Percentiles rank a stretch among this genome's conserved stretches.
These are phyloP conservation scores for Yamadazyma scolyti DNA, from an alignment of 805 yeast genomes.

Conservation along the genomic window DNA sequence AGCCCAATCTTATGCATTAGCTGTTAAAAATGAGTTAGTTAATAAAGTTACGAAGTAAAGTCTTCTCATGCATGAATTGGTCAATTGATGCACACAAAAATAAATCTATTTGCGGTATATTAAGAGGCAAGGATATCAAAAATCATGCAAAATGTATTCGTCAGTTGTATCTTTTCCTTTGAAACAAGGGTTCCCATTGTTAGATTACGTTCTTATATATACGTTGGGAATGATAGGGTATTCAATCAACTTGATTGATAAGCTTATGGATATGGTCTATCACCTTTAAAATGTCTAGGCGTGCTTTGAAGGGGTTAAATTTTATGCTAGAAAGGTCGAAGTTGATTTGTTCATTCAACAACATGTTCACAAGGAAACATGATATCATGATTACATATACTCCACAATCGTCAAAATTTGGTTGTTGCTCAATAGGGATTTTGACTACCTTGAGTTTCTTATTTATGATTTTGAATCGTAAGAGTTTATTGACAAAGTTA, in stretches of 20 bases:
- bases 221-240: too few species aligned
- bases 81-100: too few species aligned
- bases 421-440: slow-evolving; percentile 47
- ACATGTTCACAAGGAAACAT: slow-evolving; percentile 29
- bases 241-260: neutral
- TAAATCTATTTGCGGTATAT: too few species aligned
- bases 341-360: slow-evolving; percentile 23
- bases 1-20: slow-evolving; percentile 3
- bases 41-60: too few species aligned
- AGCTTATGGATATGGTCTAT: slow-evolving; percentile 10
- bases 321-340: slow-evolving; percentile 37
- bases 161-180: too few species aligned
- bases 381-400: slow-evolving; percentile 40
- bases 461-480: too few species aligned
- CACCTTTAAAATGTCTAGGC: slow-evolving; percentile 36
- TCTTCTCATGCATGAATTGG: too few species aligned
- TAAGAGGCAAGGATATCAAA: too few species aligned
- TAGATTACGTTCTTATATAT: too few species aligned
- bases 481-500: slow-evolving; percentile 18
- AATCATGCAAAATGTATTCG: too few species aligned
- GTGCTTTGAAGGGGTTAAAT: slow-evolving; percentile 46
- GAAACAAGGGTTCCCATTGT: too few species aligned
- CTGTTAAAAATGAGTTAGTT: slow-evolving; percentile 9
- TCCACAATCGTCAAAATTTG: slow-evolving; percentile 67
- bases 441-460: slow-evolving; percentile 18